These are phyloP conservation scores for Chytriomyces confervae DNA, from an alignment of 192 early-diverging fungal genomes.

Conservation along the genomic window DNA sequence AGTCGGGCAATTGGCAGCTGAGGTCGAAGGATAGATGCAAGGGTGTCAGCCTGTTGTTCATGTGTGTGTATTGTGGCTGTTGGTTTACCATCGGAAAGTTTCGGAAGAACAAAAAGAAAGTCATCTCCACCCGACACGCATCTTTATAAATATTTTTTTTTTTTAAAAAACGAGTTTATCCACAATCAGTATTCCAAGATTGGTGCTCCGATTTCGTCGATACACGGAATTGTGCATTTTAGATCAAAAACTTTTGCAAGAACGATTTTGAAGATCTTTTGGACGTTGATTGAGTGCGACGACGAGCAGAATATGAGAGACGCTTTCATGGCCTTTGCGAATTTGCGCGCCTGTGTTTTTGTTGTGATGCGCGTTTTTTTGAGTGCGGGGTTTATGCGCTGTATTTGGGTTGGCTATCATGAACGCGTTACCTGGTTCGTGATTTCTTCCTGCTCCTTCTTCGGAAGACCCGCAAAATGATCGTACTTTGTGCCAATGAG, in stretches of 20 bases:
- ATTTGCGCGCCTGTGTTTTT: constrained; percentile 71
- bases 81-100: constrained; percentile 5
- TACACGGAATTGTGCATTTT: constrained; percentile 90
- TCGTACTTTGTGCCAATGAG: constrained; percentile 97
- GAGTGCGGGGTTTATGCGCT: not conserved
- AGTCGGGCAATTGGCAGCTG: constrained; percentile 9
- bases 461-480: constrained; percentile 81
- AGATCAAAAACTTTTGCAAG: constrained; percentile 92
- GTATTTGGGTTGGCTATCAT: constrained; percentile 2
- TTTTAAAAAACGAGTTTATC: too few species aligned
- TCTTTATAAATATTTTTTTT: too few species aligned
- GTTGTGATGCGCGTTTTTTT: not conserved
- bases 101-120: not conserved
- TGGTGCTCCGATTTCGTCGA: constrained; percentile 87
- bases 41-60: not conserved
- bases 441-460: constrained; percentile 92
- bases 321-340: constrained; percentile 93
- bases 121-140: not conserved
- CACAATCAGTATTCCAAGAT: constrained; percentile 80
- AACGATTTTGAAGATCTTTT: constrained; percentile 98
- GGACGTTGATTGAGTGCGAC: constrained; percentile 91
- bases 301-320: constrained; percentile 95
- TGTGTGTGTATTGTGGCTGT: not conserved
- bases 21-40: not conserved
- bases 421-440: constrained; percentile 74